Base-by-base conservation (phyloP, 352 stramenopile genomes). In the Pythium biforme region DNA sequence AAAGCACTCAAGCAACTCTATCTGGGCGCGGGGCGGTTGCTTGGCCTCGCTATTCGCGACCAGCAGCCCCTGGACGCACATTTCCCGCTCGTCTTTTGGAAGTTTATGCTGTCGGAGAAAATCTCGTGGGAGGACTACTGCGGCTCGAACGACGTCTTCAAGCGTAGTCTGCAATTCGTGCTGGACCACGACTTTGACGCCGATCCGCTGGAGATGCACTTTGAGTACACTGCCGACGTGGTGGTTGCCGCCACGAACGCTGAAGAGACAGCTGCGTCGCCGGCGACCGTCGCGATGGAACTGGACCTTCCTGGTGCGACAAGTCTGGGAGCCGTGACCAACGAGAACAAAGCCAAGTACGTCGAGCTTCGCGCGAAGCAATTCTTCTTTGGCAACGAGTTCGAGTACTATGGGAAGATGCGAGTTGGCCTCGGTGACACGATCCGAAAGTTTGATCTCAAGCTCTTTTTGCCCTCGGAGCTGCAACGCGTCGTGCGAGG, bases 11-110 rank as follows among this genome's bases (percentile, higher is more conserved):
- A 81, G 50, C 80, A 86, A 46, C 52, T 91, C 37, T 91, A 91
- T 59, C 71, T 77, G 22, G 87, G 78, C 47, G 72, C 76, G 3
- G 84, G 84, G 3, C 76, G 84, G 5, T 59, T 93, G 48, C 62
- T 91, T 22, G 81, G 84, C 0, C 63, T 93, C 27, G 77, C 80
- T 14, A 85, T 93, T 64, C 81, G 84, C 33, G 81, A 91, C 34
- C 78, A 90, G 48, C 79, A 90, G 27, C 76, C 80, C 19, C 64
- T 93, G 27, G 69, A 76, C 54, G 72, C 74, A 4, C 70, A 78
- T 37, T 88, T 91, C 59, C 74, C 80, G 6, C 34, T 88, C 4
- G 77, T 74, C 4, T 83, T 91, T 40, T 93, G 84, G 84, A 84
- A 88, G 45, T 87, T 90, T 40, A 74, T 91, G 61, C 40, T 74